Evolutionary conservation across 768 basidiomycete species (phyloP).

Genomic region (Leccinum incarnatum): DNA sequence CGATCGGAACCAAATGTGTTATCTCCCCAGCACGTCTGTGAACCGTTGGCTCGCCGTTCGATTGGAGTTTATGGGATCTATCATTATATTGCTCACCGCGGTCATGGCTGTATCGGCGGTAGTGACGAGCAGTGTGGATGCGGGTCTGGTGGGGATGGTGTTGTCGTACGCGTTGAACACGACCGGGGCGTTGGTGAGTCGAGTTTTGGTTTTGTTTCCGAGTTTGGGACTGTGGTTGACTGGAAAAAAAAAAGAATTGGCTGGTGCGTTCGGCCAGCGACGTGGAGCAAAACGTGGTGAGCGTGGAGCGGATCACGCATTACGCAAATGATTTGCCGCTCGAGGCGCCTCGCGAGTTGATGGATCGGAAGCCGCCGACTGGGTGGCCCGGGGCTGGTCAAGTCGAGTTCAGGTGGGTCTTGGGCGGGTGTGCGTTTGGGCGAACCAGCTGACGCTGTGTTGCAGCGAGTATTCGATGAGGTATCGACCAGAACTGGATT

Average conservation of each 20-base stretch:
- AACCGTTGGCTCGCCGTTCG: constrained; percentile 86
- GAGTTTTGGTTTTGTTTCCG: neutral
- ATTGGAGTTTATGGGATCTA: constrained; percentile 78
- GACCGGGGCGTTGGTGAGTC: constrained; percentile 71
- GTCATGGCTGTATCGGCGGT: constrained; percentile 65
- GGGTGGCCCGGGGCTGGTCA: constrained; percentile 74
- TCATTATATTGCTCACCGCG: constrained; percentile 75
- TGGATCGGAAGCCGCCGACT: constrained; percentile 49
- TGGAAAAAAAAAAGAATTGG: constrained; percentile 56
- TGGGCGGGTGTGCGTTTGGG: neutral
- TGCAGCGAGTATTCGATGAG: constrained; percentile 65
- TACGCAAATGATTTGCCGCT: constrained; percentile 64
- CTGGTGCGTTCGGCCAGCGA: constrained; percentile 80
- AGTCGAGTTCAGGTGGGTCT: constrained; percentile 67
- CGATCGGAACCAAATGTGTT: constrained; percentile 84
- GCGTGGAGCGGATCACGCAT: constrained; percentile 83
- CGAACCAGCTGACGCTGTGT: neutral
- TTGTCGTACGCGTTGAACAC: constrained; percentile 82
- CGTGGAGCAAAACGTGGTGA: constrained; percentile 88
- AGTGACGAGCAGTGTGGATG: constrained; percentile 76
- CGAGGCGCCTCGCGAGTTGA: constrained; percentile 74
- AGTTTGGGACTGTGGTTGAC: neutral
- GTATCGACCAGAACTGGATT: constrained; percentile 78
- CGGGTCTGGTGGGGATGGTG: constrained; percentile 84
- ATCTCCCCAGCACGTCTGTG: constrained; percentile 65